Evolutionary conservation across 2,329 filamentous ascomycete species (phyloP).

Genomic region (Venturia nashicola): DNA sequence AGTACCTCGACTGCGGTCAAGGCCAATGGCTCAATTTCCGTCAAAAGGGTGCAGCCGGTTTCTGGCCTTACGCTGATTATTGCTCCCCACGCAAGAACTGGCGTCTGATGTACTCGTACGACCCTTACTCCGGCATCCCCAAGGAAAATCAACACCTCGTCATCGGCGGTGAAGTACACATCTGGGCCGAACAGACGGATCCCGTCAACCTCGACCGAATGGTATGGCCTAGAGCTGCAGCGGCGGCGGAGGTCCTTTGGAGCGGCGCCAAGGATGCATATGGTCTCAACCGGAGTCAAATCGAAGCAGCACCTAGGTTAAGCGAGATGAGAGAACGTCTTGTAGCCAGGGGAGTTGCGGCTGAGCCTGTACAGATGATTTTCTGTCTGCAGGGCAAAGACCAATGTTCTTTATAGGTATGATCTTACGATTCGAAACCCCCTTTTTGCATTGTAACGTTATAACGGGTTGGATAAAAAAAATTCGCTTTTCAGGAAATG

Average conservation of each 20-base stretch:
- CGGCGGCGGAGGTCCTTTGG: slow-evolving; percentile 72
- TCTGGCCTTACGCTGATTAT: slow-evolving; percentile 69
- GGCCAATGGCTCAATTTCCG: slow-evolving; percentile 67
- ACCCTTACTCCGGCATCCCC: slow-evolving; percentile 56
- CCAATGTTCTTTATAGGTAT: slow-evolving; percentile 6
- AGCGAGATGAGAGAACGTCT: slow-evolving; percentile 67
- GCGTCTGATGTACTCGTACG: slow-evolving; percentile 68
- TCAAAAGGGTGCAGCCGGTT: slow-evolving; percentile 37
- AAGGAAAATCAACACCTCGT: slow-evolving; percentile 52
- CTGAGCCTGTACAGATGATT: slow-evolving; percentile 57
- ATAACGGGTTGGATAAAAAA: not conserved
- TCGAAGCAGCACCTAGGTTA: slow-evolving; percentile 56
- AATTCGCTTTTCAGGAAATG: not conserved
- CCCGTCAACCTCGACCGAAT: slow-evolving; percentile 60
- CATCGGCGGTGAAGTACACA: slow-evolving; percentile 67
- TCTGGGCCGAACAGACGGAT: slow-evolving; percentile 74
- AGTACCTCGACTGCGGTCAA: slow-evolving; percentile 69
- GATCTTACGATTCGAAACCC: not conserved
- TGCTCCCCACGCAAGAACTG: slow-evolving; percentile 72
- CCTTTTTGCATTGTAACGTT: not conserved
- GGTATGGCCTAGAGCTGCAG: slow-evolving; percentile 65
- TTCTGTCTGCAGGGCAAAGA: slow-evolving; percentile 52
- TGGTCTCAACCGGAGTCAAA: slow-evolving; percentile 58
- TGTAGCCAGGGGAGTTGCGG: slow-evolving; percentile 52
- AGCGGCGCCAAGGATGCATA: slow-evolving; percentile 53